Evolutionary conservation across 768 basidiomycete genomes (phyloP), one percentile per base, ranked within the genome.

Genomic region (Hericium coralloides): DNA sequence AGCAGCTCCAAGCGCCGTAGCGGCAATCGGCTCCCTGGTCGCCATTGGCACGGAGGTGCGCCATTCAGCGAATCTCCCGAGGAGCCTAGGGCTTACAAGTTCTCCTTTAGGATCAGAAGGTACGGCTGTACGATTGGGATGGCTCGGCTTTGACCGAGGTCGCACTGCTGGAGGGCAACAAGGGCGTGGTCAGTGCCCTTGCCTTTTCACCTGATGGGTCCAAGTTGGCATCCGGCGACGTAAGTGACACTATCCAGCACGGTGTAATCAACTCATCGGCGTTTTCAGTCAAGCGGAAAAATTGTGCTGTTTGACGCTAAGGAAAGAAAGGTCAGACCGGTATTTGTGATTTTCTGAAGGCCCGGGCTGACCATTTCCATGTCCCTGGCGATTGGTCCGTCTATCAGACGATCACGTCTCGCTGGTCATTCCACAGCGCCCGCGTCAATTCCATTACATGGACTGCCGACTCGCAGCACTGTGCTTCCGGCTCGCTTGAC

Each of bases 401-500:
- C 4, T 36, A 9, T 25, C 64, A 89, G 87, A 63, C 79, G 61
- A 73, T 87, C 58, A 87, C 86, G 39, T 77, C 84, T 3, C 82
- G 84, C 56, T 98, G 95, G 95, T 80, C 88, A 8, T 83, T 85
- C 74, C 95, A 98, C 72, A 77, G 85, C 9, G 90, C 83, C 0
- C 84, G 91, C 26, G 80, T 98, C 59, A 80, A 85, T 63, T 82
- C 89, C 10, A 76, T 98, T 17, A 73, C 81, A 1, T 94, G 89
- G 84, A 83, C 88, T 7, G 63, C 80, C 6, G 84, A 89, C 65
- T 84, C 85, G 7, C 76, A 77, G 59, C 84, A 94, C 65, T 80
- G 89, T 60, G 94, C 85, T 12, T 93, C 92, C 4, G 93, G 87
- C 12, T 91, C 92, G 18, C 77, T 95, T n/a, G 95, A 98, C 68